These are phyloP conservation scores for Gastrodia elata DNA, from an alignment of 106 monocot species.

Conservation along the genomic window DNA sequence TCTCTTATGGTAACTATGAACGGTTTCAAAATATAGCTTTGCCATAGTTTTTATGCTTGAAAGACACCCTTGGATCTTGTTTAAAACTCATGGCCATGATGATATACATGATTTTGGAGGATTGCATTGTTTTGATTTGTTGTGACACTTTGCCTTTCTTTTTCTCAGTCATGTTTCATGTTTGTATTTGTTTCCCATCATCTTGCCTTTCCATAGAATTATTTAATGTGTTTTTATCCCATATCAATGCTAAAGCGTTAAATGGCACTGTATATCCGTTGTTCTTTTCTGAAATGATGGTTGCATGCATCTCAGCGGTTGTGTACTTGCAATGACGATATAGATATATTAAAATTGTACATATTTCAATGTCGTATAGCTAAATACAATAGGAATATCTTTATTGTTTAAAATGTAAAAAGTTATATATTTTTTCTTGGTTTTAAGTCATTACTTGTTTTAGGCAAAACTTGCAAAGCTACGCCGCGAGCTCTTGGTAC, in stretches of 20 bases:
- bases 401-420: neutral
- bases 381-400: neutral
- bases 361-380: neutral
- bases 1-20: neutral
- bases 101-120: neutral
- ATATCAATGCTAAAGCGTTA: no score
- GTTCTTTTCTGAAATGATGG: neutral
- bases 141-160: neutral
- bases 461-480: conserved; percentile 98
- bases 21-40: neutral
- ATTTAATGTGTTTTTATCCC: no score
- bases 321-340: neutral
- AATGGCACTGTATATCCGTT: neutral
- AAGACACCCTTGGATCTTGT: neutral
- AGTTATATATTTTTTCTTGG: neutral
- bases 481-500: conserved; percentile 75
- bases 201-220: no score
- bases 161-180: neutral
- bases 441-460: conserved; percentile 13
- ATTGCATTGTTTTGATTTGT: neutral
- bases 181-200: neutral
- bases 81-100: neutral
- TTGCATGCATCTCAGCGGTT: neutral
- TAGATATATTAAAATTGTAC: neutral
- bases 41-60: neutral